Conservation (phyloP, 345 rosid genomes). For the Dimocarpus longan region DNA sequence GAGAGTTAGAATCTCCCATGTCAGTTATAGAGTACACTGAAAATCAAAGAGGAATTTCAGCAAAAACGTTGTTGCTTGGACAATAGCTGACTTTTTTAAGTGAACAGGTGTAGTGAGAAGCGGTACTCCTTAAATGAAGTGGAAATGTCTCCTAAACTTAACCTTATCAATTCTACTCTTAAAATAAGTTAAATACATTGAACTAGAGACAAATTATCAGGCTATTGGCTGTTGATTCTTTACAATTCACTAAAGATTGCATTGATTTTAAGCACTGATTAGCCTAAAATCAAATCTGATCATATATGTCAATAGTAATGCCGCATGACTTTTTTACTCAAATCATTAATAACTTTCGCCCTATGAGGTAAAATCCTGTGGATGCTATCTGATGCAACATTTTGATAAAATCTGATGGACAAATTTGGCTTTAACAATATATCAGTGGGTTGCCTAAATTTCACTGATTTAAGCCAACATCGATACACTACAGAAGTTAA, state of each 20-base stretch:
- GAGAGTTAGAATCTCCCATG: no score
- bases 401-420: not conserved
- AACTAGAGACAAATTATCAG: not conserved
- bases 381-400: not conserved
- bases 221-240: not conserved
- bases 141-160: not conserved
- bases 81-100: no score
- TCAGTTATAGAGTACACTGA: no score
- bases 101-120: not conserved
- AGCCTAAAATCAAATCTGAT: not conserved
- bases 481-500: not conserved
- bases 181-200: not conserved
- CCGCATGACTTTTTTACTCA: not conserved
- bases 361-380: not conserved
- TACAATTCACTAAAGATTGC: not conserved
- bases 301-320: not conserved
- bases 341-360: not conserved
- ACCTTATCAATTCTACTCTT: not conserved
- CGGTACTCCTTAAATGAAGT: not conserved
- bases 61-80: no score
- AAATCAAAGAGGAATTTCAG: no score
- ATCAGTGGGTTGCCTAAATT: not conserved
- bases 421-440: not conserved
- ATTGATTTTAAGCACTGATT: not conserved
- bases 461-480: not conserved